Base-by-base conservation (phyloP, 331 rosid genomes). In the Quercus tomentella region DNA sequence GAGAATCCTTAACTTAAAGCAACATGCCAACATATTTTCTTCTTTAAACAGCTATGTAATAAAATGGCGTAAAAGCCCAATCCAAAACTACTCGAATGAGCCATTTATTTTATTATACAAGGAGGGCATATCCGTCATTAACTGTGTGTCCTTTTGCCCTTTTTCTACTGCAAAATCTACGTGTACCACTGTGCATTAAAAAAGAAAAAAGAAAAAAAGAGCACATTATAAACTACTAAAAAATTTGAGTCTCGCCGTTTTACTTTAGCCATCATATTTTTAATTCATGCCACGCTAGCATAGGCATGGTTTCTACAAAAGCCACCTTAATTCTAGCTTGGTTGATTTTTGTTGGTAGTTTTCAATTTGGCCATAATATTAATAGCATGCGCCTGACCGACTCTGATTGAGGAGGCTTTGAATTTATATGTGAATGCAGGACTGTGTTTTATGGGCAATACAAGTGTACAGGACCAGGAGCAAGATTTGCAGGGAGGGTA, bases 361-460 rank as follows among this genome's bases (percentile, higher is more conserved):
- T 75, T 11, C 23, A 30, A 11, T 4, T 66, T 49, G 49, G 15
- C 23, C 31, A 77, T 16, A 35, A 62, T 65, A 77, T 72, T n/a
- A 35, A 68, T 70, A 79, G 75, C 81, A 70, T 77, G 86, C 55
- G 70, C 80, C 79, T 74, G 79, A 37, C 45, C 8, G 45, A 37
- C 45, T 41, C 45, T 41, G 45, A 41, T 41, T 41, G 12, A 41
- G 45, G 11, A 80, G 76, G 23, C 26, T 41, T 26, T n/a, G 43
- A 74, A 26, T 41, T n/a, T 73, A 9, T 70, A 12, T 30, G 76
- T 87, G 55, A 30, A 80, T 77, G 84, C 85, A 96, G 99, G 98
- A 96, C 99, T 22, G 99, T 93, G 66, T 96, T 89, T 81, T 96
- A 93, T 87, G 99, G 99, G 74, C 98, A 96, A 55, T 96, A 96